Evolutionary conservation across 139 green algal species (phyloP), one percentile per base, ranked within the genome.

Genomic region (Chlorella sp.): DNA sequence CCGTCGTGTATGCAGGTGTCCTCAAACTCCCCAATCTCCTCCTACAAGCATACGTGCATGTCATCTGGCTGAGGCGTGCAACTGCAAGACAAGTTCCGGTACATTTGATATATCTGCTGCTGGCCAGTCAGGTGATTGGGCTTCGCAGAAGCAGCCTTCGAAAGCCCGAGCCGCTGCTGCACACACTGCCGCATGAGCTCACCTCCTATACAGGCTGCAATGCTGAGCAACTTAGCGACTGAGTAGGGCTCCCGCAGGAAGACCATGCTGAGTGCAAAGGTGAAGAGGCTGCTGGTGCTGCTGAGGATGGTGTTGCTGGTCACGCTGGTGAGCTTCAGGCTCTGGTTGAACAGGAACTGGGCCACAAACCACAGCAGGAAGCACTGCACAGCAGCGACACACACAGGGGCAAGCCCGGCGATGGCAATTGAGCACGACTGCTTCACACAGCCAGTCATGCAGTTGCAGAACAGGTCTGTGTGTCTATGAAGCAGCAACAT

Each of bases 291-390:
- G 36, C 90, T 92, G 31, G 88, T 86, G n/a, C 85, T 93, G 62
- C 82, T 92, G 5, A 98, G 80, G 49, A 98, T 94, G 33, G 94
- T 98, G 86, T 98, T 98, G 76, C 82, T 92, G 3, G 91, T 98
- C n/a, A 99, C 93, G 27, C 80, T 88, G 2, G 95, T 98, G 49
- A 79, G 60, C 14, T 68, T 51, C 50, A 99, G 82, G 2, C 84
- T 94, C 24, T 74, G 23, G 71, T 97, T 98, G 87, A 98, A 99
- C 30, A 85, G 84, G 10, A 90, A 77, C 83, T 99, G 95, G 0
- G 93, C 94, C 1, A 85, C 4, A 76, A 97, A 97, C 94, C 93
- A 99, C 5, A 98, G 66, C 3, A 91, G 90, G 2, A 82, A 87
- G 23, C 96, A 75, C 83, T 89, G 84, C 35, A 69, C 17, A 51